Evolutionary conservation across 2,329 filamentous ascomycete genomes (phyloP).

Genomic region (Curvularia hawaiiensis): DNA sequence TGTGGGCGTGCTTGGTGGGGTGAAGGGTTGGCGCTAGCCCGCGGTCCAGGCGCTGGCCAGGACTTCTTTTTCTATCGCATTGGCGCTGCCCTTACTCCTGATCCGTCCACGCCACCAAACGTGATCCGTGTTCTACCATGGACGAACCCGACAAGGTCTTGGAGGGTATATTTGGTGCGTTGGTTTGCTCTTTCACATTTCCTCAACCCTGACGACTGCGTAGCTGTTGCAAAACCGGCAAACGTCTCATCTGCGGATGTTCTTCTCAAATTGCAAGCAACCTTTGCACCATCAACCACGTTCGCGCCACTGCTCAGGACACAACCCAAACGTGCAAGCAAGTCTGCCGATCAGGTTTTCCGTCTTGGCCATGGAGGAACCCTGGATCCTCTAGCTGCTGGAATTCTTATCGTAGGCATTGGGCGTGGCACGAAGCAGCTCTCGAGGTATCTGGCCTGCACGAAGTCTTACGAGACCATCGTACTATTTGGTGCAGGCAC

Average conservation of each 20-base stretch:
- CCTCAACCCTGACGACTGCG: neutral
- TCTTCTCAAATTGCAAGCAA: conserved; percentile 29
- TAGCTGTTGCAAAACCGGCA: conserved; percentile 33
- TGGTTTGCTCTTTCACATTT: no score
- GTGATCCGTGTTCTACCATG: conserved; percentile 6
- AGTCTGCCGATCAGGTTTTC: conserved; percentile 30
- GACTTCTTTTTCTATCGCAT: conserved; percentile 5
- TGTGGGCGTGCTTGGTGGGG: conserved; percentile 1
- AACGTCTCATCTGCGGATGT: conserved; percentile 30
- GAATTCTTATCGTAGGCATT: conserved; percentile 39
- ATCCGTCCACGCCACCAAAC: conserved; percentile 1
- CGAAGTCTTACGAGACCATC: conserved; percentile 37
- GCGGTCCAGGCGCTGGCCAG: neutral
- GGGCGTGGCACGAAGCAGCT: conserved; percentile 39
- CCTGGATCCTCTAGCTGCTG: conserved; percentile 37
- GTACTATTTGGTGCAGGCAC: conserved; percentile 39
- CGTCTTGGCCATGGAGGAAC: conserved; percentile 41
- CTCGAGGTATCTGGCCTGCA: conserved; percentile 32
- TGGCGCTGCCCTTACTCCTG: neutral
- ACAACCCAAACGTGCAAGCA: conserved; percentile 30
- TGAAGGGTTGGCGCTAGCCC: conserved; percentile 5
- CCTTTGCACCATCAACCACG: conserved; percentile 25
- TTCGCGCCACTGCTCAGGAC: conserved; percentile 23
- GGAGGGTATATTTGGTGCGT: conserved; percentile 33
- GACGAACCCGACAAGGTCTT: conserved; percentile 15